Percentiles rank a stretch among this genome's conserved stretches.
These are phyloP conservation scores for Porphyrellus cyaneotinctus DNA, from an alignment of 768 basidiomycete genomes.

Conservation along the genomic window DNA sequence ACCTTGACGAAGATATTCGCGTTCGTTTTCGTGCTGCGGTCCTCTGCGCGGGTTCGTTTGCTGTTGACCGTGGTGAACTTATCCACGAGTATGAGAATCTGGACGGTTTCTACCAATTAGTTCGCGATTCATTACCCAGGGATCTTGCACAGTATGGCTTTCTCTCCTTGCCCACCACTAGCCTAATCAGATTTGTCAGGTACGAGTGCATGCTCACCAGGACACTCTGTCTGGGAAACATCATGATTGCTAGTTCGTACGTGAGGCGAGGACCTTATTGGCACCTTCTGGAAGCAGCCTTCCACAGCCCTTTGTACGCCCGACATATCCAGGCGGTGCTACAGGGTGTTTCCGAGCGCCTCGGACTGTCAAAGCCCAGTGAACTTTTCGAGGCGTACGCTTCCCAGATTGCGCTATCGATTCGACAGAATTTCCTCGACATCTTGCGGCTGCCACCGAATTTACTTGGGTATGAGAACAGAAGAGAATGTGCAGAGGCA, in stretches of 20 bases:
- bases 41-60: slow-evolving; percentile 56
- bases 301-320: slow-evolving; percentile 28
- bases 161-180: neutral
- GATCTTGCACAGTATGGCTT: slow-evolving; percentile 47
- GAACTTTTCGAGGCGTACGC: slow-evolving; percentile 77
- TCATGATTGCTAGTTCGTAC: slow-evolving; percentile 73
- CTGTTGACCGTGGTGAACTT: slow-evolving; percentile 34
- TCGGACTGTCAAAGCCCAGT: slow-evolving; percentile 60
- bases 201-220: slow-evolving; percentile 76
- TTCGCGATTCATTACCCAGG: slow-evolving; percentile 43
- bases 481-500: slow-evolving; percentile 60
- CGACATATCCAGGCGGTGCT: slow-evolving; percentile 49
- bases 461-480: slow-evolving; percentile 71
- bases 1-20: slow-evolving; percentile 72
- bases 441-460: slow-evolving; percentile 61
- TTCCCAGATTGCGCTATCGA: slow-evolving; percentile 67
- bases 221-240: slow-evolving; percentile 66
- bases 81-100: slow-evolving; percentile 23
- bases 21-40: slow-evolving; percentile 76
- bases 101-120: slow-evolving; percentile 40
- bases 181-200: slow-evolving; percentile 36
- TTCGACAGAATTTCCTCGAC: slow-evolving; percentile 48
- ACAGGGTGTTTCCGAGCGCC: slow-evolving; percentile 53
- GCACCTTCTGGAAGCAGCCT: slow-evolving; percentile 74
- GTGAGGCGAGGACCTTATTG: slow-evolving; percentile 82